Evolutionary conservation across 208 protist species (phyloP).

Genomic region (Leptomonas seymouri): DNA sequence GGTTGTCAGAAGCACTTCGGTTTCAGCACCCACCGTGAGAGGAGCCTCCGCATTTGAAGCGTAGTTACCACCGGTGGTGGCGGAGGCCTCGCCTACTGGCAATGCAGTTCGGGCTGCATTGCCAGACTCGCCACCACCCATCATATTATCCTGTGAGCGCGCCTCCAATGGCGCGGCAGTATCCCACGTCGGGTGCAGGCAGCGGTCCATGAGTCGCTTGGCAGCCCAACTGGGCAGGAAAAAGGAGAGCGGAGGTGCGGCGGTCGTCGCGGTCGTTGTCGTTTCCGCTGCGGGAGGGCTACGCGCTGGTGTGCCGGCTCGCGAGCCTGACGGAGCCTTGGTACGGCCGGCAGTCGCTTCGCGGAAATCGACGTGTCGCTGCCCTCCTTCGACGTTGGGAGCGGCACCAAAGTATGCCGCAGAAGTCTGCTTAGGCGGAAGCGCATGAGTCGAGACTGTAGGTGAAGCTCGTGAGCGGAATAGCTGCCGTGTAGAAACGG

Average conservation of each 20-base stretch:
- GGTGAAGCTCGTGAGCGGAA: background rate
- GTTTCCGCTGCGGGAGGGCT: background rate
- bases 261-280: background rate
- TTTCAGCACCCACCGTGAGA: constrained; percentile 11
- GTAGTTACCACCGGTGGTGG: background rate
- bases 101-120: too few relatives aligned
- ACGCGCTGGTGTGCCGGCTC: background rate
- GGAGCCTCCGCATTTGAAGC: background rate
- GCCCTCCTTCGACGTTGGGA: background rate
- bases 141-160: background rate
- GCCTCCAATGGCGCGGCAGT: background rate
- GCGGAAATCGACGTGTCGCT: constrained; percentile 3
- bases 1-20: constrained; percentile 17
- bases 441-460: background rate
- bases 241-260: constrained; percentile 23
- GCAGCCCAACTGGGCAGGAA: constrained; percentile 30
- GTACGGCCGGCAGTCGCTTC: background rate
- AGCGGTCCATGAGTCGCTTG: constrained; percentile 22
- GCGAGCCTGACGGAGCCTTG: background rate
- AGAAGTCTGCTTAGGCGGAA: background rate
- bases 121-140: background rate
- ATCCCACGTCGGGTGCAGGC: constrained; percentile 20
- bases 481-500: background rate
- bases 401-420: background rate
- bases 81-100: too few relatives aligned